These are phyloP conservation scores for Inga oerstediana DNA, from an alignment of 306 rosid species.

Conservation along the genomic window DNA sequence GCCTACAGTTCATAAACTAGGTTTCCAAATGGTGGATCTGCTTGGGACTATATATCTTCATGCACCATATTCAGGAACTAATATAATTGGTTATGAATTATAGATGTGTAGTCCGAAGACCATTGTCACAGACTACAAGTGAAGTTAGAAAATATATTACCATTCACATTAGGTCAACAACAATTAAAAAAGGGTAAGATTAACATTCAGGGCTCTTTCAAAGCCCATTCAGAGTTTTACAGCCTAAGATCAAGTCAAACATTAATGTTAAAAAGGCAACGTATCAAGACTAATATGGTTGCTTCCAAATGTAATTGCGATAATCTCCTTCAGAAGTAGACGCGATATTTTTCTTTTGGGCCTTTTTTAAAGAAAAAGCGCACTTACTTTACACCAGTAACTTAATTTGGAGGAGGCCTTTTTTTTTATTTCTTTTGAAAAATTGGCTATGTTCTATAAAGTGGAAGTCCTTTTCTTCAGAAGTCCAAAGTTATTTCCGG, in stretches of 20 bases:
- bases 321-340: background rate
- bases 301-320: background rate
- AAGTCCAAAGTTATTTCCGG: constrained; percentile 15
- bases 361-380: background rate
- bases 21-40: background rate
- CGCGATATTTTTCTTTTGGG: background rate
- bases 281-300: background rate
- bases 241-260: constrained; percentile 12
- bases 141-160: constrained; percentile 17
- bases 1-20: constrained; percentile 2
- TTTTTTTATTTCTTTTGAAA: background rate
- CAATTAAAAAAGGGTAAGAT: background rate
- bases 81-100: constrained; percentile 6
- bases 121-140: background rate
- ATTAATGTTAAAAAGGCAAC: background rate
- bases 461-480: constrained; percentile 27
- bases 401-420: no score
- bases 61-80: constrained; percentile 1
- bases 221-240: background rate
- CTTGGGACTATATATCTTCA: constrained; percentile 15
- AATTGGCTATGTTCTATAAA: constrained; percentile 4
- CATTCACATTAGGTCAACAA: constrained; percentile 8
- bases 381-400: background rate
- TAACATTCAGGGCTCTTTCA: constrained; percentile 12
- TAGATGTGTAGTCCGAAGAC: background rate